Base-by-base conservation (phyloP, 2,329 filamentous ascomycete genomes). In the Penicillium sp. region DNA sequence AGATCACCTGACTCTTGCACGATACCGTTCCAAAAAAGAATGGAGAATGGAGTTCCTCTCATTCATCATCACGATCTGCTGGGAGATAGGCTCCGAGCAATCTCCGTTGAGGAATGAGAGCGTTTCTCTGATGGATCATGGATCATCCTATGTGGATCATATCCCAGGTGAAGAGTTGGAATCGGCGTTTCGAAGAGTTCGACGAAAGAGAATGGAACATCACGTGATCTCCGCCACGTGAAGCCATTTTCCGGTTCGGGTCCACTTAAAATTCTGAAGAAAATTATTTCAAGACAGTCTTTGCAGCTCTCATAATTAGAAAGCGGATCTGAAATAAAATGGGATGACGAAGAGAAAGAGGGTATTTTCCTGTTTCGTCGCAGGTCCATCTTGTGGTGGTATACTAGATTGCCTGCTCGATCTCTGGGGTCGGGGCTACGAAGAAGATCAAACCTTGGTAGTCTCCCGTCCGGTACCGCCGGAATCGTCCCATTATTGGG, bases 391-490 rank as follows among this genome's bases (percentile, higher is more conserved):
- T 41, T 41, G 26, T 26, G 13, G 35, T 41, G 13, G 31, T 35
- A 35, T 21, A 21, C 21, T 41, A 41, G 13, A 41, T 15, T 41
- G 35, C 35, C 35, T 15, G 13, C 35, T 41, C 3, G 35, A 41
- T 41, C 35, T 41, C 35, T 11, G 35, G 35, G 52, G 29, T 53
- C 56, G 29, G 59, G 55, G 54, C 61, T 53, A 46, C 58, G 51
- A 55, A 50, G 60, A 63, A 49, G 50, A 46, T 21, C 29, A 56
- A 68, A 65, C 67, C 65, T 62, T 67, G 67, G 67, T 47, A 65
- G 53, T 26, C 58, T 66, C 59, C 67, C 67, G 67, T 54, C 50
- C 64, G 67, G 67, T 64, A 67, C 62, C 55, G 61, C 23, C 59
- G 58, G 55, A 26, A 48, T 55, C 41, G 58, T 57, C 59, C 66